Percentiles rank a stretch among this genome's conserved stretches.
phyloP scores from a whole-genome alignment of 768 basidiomycete genomes.

The Cystobasidium ongulense region DNA sequence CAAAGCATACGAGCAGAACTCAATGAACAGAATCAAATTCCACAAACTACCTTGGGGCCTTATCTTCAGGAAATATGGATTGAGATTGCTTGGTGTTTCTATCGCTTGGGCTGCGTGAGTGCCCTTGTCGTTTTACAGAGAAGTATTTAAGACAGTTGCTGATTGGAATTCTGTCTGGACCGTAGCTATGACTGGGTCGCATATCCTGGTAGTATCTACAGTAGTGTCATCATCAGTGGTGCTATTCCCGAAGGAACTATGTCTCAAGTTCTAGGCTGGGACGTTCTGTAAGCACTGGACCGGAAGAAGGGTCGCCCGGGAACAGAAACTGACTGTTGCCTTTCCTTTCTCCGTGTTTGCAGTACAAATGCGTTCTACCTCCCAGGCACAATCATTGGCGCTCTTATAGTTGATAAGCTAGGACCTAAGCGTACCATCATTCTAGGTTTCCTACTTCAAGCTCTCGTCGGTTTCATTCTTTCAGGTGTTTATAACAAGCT shows the following conservation, averaged over 20 bases:
- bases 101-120: slow-evolving; percentile 56
- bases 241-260: slow-evolving; percentile 32
- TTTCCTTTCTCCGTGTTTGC: background rate
- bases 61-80: slow-evolving; percentile 58
- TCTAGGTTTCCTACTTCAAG: slow-evolving; percentile 31
- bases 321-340: background rate
- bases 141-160: slow-evolving; percentile 54
- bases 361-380: slow-evolving; percentile 56
- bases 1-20: slow-evolving; percentile 11
- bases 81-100: slow-evolving; percentile 63
- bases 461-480: slow-evolving; percentile 64
- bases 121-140: slow-evolving; percentile 39
- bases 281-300: slow-evolving; percentile 50
- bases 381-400: slow-evolving; percentile 51
- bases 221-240: slow-evolving; percentile 34
- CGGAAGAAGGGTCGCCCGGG: too few species aligned
- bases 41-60: slow-evolving; percentile 26
- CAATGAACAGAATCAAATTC: slow-evolving; percentile 24
- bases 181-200: slow-evolving; percentile 20
- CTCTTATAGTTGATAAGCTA: slow-evolving; percentile 44
- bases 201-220: slow-evolving; percentile 38
- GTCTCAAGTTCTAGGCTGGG: slow-evolving; percentile 45
- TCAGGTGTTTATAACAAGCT: slow-evolving; percentile 66
- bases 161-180: background rate
- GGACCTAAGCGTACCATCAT: slow-evolving; percentile 35